Conservation (phyloP, 768 basidiomycete genomes). For the Ramaria sp. region DNA sequence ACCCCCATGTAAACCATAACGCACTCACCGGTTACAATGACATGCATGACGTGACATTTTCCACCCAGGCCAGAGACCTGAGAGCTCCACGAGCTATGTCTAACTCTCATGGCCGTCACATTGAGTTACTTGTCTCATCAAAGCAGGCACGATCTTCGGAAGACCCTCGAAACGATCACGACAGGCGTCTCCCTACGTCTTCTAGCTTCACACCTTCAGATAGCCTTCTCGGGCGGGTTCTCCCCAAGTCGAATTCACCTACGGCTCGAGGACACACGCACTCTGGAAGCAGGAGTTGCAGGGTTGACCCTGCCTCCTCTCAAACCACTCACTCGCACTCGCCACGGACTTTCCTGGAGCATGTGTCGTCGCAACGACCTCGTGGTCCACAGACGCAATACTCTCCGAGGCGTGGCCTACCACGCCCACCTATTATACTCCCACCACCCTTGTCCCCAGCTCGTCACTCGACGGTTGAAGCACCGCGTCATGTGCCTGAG, state of each 20-base stretch:
- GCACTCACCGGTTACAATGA: too few species aligned
- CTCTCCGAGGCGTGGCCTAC: background rate
- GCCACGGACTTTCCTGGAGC: background rate
- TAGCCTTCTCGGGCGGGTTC: slow-evolving; percentile 20
- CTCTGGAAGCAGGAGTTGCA: background rate
- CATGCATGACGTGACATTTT: too few species aligned
- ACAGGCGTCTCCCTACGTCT: background rate
- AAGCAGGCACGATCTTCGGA: background rate
- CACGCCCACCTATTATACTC: slow-evolving; percentile 8
- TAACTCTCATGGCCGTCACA: background rate
- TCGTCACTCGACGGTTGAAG: slow-evolving; percentile 3
- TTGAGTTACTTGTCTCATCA: background rate
- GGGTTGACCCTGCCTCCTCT: background rate
- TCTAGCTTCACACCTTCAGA: slow-evolving; percentile 13
- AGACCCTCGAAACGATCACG: background rate
- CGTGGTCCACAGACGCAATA: background rate
- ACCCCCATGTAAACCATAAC: background rate
- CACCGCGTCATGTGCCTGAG: background rate
- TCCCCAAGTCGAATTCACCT: slow-evolving; percentile 9
- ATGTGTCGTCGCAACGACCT: background rate
- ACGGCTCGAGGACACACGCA: slow-evolving; percentile 14
- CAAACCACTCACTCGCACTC: background rate
- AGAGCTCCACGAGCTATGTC: background rate
- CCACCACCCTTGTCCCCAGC: slow-evolving; percentile 13
- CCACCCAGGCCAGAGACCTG: background rate